phyloP scores from a whole-genome alignment of 2,329 filamentous ascomycete genomes.

The Diplodia corticola region DNA sequence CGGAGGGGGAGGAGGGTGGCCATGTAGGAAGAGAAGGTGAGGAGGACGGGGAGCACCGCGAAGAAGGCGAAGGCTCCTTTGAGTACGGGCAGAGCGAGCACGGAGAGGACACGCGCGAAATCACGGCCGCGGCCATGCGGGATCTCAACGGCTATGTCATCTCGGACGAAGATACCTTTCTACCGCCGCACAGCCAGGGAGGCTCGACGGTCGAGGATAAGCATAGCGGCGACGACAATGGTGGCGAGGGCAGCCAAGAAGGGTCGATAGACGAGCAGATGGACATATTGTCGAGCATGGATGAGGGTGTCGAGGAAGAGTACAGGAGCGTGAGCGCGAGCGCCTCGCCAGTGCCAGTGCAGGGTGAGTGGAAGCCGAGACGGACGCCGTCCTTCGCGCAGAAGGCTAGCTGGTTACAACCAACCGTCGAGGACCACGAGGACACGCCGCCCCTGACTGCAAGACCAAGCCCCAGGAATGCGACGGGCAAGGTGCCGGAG shows the following conservation, averaged over 20 bases:
- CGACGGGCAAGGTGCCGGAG: neutral
- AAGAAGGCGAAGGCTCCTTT: neutral
- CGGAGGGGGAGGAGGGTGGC: neutral
- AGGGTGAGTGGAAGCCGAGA: neutral
- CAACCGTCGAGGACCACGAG: constrained; percentile 22
- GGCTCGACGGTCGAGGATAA: neutral
- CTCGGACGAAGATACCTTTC: constrained; percentile 17
- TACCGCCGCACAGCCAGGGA: neutral
- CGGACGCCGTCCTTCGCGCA: neutral
- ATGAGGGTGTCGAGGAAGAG: constrained; percentile 20
- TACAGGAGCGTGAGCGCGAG: neutral
- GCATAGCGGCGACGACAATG: neutral
- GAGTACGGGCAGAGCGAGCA: constrained; percentile 9
- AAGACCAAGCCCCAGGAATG: constrained; percentile 1
- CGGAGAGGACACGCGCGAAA: neutral
- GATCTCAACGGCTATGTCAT: constrained; percentile 23
- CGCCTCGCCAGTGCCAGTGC: neutral
- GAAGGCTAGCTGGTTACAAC: constrained; percentile 15
- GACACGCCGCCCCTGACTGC: constrained; percentile 10
- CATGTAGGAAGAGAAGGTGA: neutral
- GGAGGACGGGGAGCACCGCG: neutral
- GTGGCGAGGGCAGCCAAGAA: neutral
- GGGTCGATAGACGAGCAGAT: constrained; percentile 22
- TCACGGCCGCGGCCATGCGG: constrained; percentile 12
- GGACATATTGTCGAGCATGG: constrained; percentile 22